These are phyloP conservation scores for Aureobasidium sp. DNA, from an alignment of 2,329 filamentous ascomycete genomes.

Conservation along the genomic window DNA sequence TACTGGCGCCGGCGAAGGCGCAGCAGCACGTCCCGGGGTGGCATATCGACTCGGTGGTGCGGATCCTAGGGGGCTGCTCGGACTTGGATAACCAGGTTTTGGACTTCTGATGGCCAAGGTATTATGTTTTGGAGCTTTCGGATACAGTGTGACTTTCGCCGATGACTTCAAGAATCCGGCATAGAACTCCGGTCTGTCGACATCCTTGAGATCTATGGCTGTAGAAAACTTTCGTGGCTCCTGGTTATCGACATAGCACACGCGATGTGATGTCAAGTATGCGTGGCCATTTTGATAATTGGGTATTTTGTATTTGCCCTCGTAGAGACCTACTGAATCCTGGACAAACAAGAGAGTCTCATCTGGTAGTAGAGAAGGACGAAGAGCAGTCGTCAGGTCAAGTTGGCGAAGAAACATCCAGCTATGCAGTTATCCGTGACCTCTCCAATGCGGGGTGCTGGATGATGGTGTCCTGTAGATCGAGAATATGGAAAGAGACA, in stretches of 20 bases:
- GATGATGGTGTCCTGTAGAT: too few species aligned
- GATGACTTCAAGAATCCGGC: constrained; percentile 93
- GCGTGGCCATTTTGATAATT: constrained; percentile 93
- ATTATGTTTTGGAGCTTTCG: constrained; percentile 65
- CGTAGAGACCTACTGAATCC: constrained; percentile 93
- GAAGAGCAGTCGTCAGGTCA: constrained; percentile 91
- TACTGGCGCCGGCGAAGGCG: constrained; percentile 41
- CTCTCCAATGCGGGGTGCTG: background rate
- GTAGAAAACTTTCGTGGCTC: constrained; percentile 79
- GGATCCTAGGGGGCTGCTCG: constrained; percentile 40
- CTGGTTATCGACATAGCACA: constrained; percentile 86
- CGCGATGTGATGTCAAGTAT: constrained; percentile 89
- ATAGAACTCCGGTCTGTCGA: constrained; percentile 86
- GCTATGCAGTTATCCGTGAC: constrained; percentile 27
- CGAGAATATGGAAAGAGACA: too few species aligned
- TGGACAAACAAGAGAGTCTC: constrained; percentile 94
- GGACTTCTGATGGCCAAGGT: constrained; percentile 48
- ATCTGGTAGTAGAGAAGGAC: constrained; percentile 85
- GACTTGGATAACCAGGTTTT: constrained; percentile 37
- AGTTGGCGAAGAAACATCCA: constrained; percentile 97
- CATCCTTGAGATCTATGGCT: constrained; percentile 78
- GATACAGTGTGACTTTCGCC: constrained; percentile 79
- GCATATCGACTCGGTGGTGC: constrained; percentile 36
- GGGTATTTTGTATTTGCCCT: constrained; percentile 94
- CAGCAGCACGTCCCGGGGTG: constrained; percentile 27